Evolutionary conservation across 768 basidiomycete genomes (phyloP).

Genomic region (Boletus huronensis): DNA sequence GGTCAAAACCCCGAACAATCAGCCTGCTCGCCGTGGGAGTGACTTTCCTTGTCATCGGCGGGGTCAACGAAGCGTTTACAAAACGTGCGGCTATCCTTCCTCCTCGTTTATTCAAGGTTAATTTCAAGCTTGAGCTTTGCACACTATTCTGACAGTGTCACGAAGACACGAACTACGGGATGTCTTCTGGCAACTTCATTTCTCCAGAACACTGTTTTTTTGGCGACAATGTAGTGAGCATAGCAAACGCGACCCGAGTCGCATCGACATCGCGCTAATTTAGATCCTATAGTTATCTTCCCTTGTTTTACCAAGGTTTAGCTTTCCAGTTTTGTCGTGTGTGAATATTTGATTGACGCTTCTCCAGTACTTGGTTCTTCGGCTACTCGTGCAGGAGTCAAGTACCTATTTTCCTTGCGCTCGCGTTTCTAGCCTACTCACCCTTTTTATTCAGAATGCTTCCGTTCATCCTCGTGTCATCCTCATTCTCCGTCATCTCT

Average conservation of each 20-base stretch:
- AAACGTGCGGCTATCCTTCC: slow-evolving; percentile 67
- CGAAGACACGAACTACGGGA: slow-evolving; percentile 64
- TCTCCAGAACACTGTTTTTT: slow-evolving; percentile 61
- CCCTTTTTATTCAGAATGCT: slow-evolving; percentile 50
- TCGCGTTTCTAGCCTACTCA: neutral
- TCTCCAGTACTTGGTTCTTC: slow-evolving; percentile 57
- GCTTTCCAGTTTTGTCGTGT: neutral
- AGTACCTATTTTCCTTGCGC: slow-evolving; percentile 47
- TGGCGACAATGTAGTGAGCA: slow-evolving; percentile 37
- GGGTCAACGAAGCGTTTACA: slow-evolving; percentile 58
- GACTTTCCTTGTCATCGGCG: slow-evolving; percentile 46
- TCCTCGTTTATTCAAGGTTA: slow-evolving; percentile 66
- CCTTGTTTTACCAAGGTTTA: slow-evolving; percentile 62
- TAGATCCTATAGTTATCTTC: slow-evolving; percentile 49
- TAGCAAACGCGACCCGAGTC: neutral
- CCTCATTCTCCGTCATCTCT: slow-evolving; percentile 49
- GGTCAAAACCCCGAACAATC: slow-evolving; percentile 57
- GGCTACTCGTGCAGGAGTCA: slow-evolving; percentile 66
- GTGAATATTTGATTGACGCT: neutral
- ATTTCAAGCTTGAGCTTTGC: neutral
- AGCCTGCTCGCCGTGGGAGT: slow-evolving; percentile 53
- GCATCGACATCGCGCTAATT: neutral
- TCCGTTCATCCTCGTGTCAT: slow-evolving; percentile 60
- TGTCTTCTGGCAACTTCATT: slow-evolving; percentile 57
- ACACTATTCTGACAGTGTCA: neutral